These are phyloP conservation scores for Sclerotinia subarctica DNA, from an alignment of 2,329 filamentous ascomycete species.

Conservation along the genomic window DNA sequence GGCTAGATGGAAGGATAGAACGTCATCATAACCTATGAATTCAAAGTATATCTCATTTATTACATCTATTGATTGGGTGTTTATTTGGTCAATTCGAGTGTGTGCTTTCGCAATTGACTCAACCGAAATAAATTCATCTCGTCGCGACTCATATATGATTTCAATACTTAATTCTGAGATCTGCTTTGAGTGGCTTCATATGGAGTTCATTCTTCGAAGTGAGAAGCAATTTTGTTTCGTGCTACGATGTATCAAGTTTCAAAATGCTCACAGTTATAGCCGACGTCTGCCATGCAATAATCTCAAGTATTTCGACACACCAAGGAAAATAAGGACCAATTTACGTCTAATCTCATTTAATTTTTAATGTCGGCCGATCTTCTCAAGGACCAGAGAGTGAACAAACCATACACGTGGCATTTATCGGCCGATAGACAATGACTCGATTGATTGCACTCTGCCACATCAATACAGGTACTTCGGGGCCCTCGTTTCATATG, in stretches of 20 bases:
- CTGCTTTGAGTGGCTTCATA: neutral
- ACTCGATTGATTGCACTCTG: neutral
- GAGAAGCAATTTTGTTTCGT: neutral
- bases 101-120: neutral
- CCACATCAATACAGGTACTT: neutral
- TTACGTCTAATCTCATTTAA: neutral
- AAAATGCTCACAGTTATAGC: neutral
- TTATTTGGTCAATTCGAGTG: neutral
- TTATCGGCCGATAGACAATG: neutral
- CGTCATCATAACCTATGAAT: neutral
- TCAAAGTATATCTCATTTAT: neutral
- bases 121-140: neutral
- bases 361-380: neutral
- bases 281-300: neutral
- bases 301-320: neutral
- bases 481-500: neutral
- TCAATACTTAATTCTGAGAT: neutral
- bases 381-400: neutral
- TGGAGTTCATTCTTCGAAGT: neutral
- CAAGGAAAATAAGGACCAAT: slow-evolving; percentile 1
- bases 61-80: neutral
- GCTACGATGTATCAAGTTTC: neutral
- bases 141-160: neutral
- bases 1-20: neutral
- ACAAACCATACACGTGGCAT: neutral